A percentile compares a stretch with the other conserved stretches of the same genome.
Evolutionary conservation across 805 yeast species (phyloP).

Genomic region (Candida broadrunensis): DNA sequence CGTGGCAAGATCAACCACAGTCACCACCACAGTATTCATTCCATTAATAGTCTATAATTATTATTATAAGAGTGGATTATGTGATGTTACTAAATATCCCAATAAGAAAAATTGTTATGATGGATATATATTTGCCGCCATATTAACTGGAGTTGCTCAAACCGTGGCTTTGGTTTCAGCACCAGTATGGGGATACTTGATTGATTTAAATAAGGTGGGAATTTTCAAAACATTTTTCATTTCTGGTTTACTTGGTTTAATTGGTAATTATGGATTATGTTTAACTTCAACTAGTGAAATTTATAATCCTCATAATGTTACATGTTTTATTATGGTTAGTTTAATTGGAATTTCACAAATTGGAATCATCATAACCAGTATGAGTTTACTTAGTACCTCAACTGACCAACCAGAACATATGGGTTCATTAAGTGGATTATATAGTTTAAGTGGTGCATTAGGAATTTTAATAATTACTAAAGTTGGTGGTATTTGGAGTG

Average conservation of each 20-base stretch:
- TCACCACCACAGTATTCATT: conserved; percentile 55
- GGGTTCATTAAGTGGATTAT: conserved; percentile 70
- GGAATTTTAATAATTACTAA: conserved; percentile 62
- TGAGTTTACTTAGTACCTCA: conserved; percentile 48
- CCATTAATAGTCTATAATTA: conserved; percentile 62
- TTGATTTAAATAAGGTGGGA: conserved; percentile 41
- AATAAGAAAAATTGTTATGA: conserved; percentile 49
- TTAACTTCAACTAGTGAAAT: conserved; percentile 3
- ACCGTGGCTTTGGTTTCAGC: conserved; percentile 55
- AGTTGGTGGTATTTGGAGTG: conserved; percentile 61
- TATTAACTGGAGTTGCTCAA: conserved; percentile 66
- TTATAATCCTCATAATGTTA: conserved; percentile 32
- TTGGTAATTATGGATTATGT: conserved; percentile 37
- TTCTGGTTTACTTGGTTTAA: conserved; percentile 41
- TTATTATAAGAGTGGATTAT: conserved; percentile 49
- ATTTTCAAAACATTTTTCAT: conserved; percentile 25
- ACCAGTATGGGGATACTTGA: conserved; percentile 60
- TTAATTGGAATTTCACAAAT: conserved; percentile 59
- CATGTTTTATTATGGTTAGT: conserved; percentile 40
- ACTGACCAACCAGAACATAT: conserved; percentile 29
- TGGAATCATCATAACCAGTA: conserved; percentile 59
- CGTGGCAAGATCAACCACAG: conserved; percentile 62
- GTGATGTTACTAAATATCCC: conserved; percentile 29
- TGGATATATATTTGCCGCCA: conserved; percentile 64
- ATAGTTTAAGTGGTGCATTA: conserved; percentile 64